phyloP scores from a whole-genome alignment of 2,329 filamentous ascomycete species.

The Fusarium albidum region DNA sequence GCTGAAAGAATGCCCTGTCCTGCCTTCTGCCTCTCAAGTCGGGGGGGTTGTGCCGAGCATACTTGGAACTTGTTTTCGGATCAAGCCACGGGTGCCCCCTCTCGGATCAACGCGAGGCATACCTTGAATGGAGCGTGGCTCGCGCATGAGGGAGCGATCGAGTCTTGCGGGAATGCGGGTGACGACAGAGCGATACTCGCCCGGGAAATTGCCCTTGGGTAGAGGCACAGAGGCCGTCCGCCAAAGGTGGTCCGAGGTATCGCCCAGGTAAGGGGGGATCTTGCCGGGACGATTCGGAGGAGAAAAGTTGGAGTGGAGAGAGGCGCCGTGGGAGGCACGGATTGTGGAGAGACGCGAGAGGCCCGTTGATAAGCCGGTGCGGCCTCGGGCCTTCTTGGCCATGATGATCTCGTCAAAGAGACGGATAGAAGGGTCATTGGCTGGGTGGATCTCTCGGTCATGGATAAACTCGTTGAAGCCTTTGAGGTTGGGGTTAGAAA shows the following conservation, averaged over 20 bases:
- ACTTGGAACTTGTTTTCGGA: slow-evolving; percentile 64
- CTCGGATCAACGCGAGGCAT: slow-evolving; percentile 71
- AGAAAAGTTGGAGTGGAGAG: slow-evolving; percentile 49
- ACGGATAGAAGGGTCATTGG: slow-evolving; percentile 71
- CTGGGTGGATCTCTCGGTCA: slow-evolving; percentile 73
- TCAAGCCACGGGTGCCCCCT: slow-evolving; percentile 54
- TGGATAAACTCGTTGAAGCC: slow-evolving; percentile 85
- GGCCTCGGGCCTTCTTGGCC: slow-evolving; percentile 75
- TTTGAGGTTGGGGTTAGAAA: slow-evolving; percentile 27
- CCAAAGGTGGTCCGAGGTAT: slow-evolving; percentile 83
- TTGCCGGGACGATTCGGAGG: slow-evolving; percentile 51
- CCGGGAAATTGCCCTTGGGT: slow-evolving; percentile 68
- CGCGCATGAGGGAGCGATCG: slow-evolving; percentile 87
- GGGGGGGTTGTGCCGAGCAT: slow-evolving; percentile 55
- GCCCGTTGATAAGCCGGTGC: slow-evolving; percentile 70
- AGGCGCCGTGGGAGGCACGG: slow-evolving; percentile 62
- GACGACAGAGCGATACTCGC: slow-evolving; percentile 68
- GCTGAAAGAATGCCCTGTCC: neutral
- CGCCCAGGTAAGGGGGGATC: slow-evolving; percentile 69
- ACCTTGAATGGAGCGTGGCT: slow-evolving; percentile 88
- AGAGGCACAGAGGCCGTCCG: slow-evolving; percentile 70
- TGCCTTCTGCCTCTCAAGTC: slow-evolving; percentile 37
- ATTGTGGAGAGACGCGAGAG: slow-evolving; percentile 69
- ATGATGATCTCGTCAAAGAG: slow-evolving; percentile 87
- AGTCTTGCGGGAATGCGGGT: slow-evolving; percentile 81